Percentiles rank a stretch among this genome's conserved stretches.
Evolutionary conservation across 768 basidiomycete genomes (phyloP).

Genomic region (Leccinum arenicola): DNA sequence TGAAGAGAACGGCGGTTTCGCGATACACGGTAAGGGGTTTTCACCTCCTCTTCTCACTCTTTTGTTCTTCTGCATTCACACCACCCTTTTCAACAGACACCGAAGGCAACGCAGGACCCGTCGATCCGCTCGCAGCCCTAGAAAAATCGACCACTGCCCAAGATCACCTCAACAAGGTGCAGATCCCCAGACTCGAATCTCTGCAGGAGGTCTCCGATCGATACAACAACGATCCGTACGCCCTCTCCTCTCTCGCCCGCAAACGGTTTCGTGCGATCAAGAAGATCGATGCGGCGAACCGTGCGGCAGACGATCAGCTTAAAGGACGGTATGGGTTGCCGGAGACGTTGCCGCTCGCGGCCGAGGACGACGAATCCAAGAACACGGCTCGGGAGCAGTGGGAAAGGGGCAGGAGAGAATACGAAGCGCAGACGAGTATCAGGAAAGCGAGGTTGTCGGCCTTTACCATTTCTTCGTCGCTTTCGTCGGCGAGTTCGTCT

Average conservation of each 20-base stretch:
- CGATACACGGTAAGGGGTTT: constrained; percentile 63
- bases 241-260: constrained; percentile 69
- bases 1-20: constrained; percentile 91
- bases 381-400: constrained; percentile 65
- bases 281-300: constrained; percentile 68
- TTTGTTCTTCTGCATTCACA: no score
- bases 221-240: constrained; percentile 84
- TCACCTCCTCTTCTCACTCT: no score
- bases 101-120: constrained; percentile 56
- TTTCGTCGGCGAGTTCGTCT: constrained; percentile 17
- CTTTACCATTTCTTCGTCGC: constrained; percentile 22
- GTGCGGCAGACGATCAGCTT: constrained; percentile 65
- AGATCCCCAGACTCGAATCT: constrained; percentile 77
- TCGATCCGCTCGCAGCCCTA: constrained; percentile 82
- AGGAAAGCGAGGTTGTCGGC: constrained; percentile 49
- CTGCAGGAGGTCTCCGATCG: constrained; percentile 75
- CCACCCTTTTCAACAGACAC: constrained; percentile 44
- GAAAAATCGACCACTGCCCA: constrained; percentile 87
- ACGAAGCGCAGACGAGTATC: constrained; percentile 40
- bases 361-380: constrained; percentile 58
- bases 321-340: constrained; percentile 78
- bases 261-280: constrained; percentile 87
- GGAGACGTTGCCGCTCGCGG: constrained; percentile 59
- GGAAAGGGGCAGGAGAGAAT: constrained; percentile 49
- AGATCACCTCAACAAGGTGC: constrained; percentile 66